A percentile compares a stretch with the other conserved stretches of the same genome.
Evolutionary conservation across 176 grass and related monocot species (phyloP).

Genomic region (Avena atlantica): DNA sequence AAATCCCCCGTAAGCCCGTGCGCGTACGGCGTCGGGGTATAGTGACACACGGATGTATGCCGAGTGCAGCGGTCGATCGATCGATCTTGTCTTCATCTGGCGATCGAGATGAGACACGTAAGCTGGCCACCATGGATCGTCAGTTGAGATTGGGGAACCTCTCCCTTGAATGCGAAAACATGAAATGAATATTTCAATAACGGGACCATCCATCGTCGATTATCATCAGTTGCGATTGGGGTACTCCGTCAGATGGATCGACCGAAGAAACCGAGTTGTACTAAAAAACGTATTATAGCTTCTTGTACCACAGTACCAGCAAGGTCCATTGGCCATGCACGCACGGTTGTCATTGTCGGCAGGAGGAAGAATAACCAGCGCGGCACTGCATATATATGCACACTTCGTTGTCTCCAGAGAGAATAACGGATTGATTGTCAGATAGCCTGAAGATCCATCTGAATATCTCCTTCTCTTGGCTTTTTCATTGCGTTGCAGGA

Average conservation of each 20-base stretch:
- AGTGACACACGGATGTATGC: conserved; percentile 18
- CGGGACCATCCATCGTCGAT: not conserved
- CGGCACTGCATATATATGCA: not conserved
- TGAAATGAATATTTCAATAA: not conserved
- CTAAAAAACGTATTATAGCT: not conserved
- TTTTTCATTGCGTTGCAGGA: not conserved
- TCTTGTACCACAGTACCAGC: not conserved
- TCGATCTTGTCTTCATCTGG: not conserved
- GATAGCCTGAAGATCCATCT: not conserved
- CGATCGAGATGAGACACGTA: not conserved
- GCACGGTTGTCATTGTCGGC: not conserved
- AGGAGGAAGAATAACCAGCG: not conserved
- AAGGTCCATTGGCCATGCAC: not conserved
- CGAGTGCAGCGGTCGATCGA: not conserved
- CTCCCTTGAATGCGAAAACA: not conserved
- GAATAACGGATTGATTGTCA: not conserved
- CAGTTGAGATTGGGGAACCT: conserved; percentile 1
- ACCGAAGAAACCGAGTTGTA: conserved; percentile 10
- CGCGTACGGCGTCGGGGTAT: not conserved
- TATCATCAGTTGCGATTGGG: not conserved
- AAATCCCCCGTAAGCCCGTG: not conserved
- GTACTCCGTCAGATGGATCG: not conserved
- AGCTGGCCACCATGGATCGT: not conserved
- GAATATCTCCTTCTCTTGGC: not conserved
- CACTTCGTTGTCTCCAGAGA: not conserved